Base-by-base conservation (phyloP, 1,139 yeast species). In the Protomyces gravidus region DNA sequence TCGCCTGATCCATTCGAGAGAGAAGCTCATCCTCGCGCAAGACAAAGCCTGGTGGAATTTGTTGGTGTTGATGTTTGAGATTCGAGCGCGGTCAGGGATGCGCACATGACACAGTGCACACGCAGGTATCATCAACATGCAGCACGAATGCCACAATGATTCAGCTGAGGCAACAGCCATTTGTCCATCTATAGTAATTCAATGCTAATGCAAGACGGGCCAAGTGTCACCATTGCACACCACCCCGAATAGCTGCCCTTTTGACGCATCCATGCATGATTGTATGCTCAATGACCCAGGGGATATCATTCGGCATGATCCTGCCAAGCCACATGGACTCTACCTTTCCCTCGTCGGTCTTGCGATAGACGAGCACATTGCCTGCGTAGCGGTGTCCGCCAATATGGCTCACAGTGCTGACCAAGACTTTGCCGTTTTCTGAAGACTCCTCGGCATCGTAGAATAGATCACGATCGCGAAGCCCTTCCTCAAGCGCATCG, bases 261-360 rank as follows among this genome's bases (percentile, higher is more conserved):
- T 46, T 45, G 9, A 49, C 60, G 6, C 9, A 25, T 4, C 60
- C 60, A 4, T 30, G 13, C n/a, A 48, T 5, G 25, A 56, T 32
- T 6, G 60, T 56, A 30, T 42, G 21, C 6, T 56, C 60, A 7
- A 56, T 45, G n/a, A 56, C 42, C 46, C 26, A 46, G 5, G 33
- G 40, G 3, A 51, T 50, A 40, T 58, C 60, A n/a, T 33, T 45
- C 11, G 61, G 61, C 40, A 48, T 33, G 27, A 58, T 60, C 17
- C 52, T 21, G 1, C 61, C 61, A 7, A 51, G 53, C 61, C 61
- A 58, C 11, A 58, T 45, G 1, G 47, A 17, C 17, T 58, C 61
- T 25, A 28, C 33, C 25, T 30, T 19, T 13, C 59, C 55, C 5
- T 11, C 28, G 15, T 42, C 30, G 19, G 23, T 19, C 26, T 39